These are phyloP conservation scores for Aureobasidium vineae DNA, from an alignment of 2,329 filamentous ascomycete species.

Conservation along the genomic window DNA sequence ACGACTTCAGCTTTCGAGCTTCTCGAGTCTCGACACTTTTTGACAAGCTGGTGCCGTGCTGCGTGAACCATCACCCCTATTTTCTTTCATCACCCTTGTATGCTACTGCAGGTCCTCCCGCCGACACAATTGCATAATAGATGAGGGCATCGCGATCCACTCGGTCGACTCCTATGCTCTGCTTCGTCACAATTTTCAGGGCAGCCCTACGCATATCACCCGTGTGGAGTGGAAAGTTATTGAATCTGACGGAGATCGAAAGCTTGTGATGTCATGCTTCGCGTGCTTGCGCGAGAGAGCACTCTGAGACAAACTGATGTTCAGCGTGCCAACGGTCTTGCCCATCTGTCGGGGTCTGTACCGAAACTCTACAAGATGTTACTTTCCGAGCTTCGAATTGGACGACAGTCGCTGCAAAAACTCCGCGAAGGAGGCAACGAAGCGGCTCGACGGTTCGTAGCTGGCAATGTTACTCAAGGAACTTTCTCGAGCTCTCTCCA, in stretches of 20 bases:
- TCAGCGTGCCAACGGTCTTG: conserved; percentile 10
- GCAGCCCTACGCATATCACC: conserved; percentile 9
- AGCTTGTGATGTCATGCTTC: conserved; percentile 18
- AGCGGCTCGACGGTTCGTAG: neutral
- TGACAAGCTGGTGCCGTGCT: neutral
- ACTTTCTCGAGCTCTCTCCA: conserved; percentile 16
- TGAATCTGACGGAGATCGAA: conserved; percentile 3
- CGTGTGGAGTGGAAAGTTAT: conserved; percentile 21
- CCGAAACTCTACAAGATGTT: conserved; percentile 11
- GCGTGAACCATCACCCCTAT: neutral
- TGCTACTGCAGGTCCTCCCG: conserved; percentile 25
- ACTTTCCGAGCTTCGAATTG: neutral
- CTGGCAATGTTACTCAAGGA: neutral
- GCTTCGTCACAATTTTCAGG: conserved; percentile 12
- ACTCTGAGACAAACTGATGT: conserved; percentile 23
- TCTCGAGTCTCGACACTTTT: neutral
- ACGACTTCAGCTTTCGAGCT: conserved; percentile 10
- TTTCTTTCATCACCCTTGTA: neutral
- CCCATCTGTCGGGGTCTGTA: conserved; percentile 4
- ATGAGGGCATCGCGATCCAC: neutral
- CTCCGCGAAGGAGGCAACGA: neutral
- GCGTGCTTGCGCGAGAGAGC: neutral
- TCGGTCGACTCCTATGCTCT: neutral
- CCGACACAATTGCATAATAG: neutral
- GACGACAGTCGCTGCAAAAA: neutral